Evolutionary conservation across 441 rosid genomes (phyloP).

Genomic region (Kokia cookei): DNA sequence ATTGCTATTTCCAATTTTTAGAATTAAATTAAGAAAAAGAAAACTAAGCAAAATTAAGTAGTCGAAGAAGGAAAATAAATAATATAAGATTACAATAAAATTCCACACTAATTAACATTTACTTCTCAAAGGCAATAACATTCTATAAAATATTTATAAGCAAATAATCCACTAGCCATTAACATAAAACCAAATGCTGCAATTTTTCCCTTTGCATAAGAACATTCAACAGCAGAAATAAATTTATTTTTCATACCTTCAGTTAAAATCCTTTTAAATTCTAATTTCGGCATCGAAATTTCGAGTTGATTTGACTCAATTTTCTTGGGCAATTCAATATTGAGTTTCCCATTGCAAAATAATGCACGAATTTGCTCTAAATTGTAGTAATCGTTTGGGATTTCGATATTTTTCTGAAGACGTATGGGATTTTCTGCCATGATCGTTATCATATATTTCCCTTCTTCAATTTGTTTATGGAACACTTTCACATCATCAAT

Average conservation of each 20-base stretch:
- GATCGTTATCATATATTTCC: not conserved
- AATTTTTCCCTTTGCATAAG: not conserved
- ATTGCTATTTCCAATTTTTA: too few relatives aligned
- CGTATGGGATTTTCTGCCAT: not conserved
- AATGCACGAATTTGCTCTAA: not conserved
- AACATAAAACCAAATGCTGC: not conserved
- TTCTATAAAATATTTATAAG: not conserved
- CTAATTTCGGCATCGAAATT: not conserved
- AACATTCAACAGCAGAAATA: not conserved
- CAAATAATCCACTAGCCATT: not conserved
- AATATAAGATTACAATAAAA: not conserved
- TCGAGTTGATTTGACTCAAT: not conserved
- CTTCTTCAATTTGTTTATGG: not conserved
- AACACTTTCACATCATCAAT: not conserved
- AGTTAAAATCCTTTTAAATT: not conserved
- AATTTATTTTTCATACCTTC: not conserved
- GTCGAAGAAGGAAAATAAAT: not conserved
- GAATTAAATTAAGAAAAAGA: too few relatives aligned
- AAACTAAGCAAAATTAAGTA: not conserved
- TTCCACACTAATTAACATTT: not conserved
- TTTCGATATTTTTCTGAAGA: not conserved
- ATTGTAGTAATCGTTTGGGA: not conserved
- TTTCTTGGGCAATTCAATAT: not conserved
- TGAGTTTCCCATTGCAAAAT: not conserved
- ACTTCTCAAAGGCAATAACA: not conserved